Evolutionary conservation across 257 asterid genomes (phyloP).

Genomic region (Perilla frutescens): DNA sequence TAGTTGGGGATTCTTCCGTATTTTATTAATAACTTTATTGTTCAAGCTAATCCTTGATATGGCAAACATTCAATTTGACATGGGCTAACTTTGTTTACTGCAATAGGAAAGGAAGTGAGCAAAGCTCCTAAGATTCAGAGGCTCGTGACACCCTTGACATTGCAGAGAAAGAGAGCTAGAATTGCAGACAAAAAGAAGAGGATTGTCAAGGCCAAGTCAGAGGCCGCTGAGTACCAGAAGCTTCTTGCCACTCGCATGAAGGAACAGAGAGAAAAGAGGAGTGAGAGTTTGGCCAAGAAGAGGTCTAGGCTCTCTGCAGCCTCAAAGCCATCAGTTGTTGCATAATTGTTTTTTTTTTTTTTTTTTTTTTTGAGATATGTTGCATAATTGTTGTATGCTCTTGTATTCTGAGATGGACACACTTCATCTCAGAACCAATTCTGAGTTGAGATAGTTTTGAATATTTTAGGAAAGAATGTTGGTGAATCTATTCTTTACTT

Average conservation of each 20-base stretch:
- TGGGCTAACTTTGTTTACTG: not conserved
- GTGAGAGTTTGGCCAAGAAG: conserved; percentile 83
- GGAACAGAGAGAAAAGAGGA: conserved; percentile 79
- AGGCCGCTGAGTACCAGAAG: conserved; percentile 79
- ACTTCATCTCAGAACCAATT: not conserved
- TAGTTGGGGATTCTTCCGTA: conserved; percentile 17
- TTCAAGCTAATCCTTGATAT: not conserved
- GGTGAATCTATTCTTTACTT: not conserved
- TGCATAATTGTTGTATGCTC: conserved; percentile 27
- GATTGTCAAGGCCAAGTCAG: conserved; percentile 72
- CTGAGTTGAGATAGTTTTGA: conserved; percentile 43
- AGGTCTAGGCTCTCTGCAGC: conserved; percentile 71
- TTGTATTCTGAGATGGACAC: not conserved
- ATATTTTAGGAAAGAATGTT: conserved; percentile 23
- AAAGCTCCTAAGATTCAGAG: conserved; percentile 86
- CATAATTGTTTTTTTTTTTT: no score
- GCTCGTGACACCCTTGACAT: conserved; percentile 82
- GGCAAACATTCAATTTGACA: not conserved
- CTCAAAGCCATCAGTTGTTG: conserved; percentile 54
- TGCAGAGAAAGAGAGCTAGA: conserved; percentile 85
- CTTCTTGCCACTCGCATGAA: conserved; percentile 73
- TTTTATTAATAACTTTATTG: not conserved
- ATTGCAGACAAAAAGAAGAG: conserved; percentile 79
- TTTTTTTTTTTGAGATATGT: no score
- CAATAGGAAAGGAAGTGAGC: conserved; percentile 70